Evolutionary conservation across 768 basidiomycete genomes (phyloP).

Genomic region (Podaxis sp.): DNA sequence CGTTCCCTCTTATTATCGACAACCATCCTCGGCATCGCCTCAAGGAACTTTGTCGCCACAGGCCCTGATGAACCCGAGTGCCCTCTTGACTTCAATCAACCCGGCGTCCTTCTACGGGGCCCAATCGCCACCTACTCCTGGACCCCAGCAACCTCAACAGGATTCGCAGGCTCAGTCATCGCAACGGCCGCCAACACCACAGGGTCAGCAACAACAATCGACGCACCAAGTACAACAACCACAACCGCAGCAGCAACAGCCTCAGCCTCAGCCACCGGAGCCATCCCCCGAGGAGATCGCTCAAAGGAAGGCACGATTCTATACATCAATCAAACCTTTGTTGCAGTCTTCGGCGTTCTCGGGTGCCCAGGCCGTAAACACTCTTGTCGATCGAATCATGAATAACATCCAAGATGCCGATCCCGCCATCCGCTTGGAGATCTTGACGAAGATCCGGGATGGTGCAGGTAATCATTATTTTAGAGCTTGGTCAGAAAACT

Average conservation of each 20-base stretch:
- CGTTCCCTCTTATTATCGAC: constrained; percentile 29
- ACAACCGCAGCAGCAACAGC: constrained; percentile 20
- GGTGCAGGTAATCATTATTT: constrained; percentile 86
- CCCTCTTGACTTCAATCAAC: constrained; percentile 49
- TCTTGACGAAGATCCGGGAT: constrained; percentile 79
- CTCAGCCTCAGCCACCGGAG: constrained; percentile 25
- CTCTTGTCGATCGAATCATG: constrained; percentile 57
- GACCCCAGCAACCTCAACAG: constrained; percentile 21
- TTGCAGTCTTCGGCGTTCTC: constrained; percentile 61
- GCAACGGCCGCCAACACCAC: constrained; percentile 16
- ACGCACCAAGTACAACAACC: constrained; percentile 9
- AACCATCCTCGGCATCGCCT: constrained; percentile 33
- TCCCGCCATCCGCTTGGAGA: constrained; percentile 63
- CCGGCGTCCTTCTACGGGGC: constrained; percentile 33
- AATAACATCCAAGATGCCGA: constrained; percentile 68
- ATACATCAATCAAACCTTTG: constrained; percentile 50
- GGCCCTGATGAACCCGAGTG: constrained; percentile 36
- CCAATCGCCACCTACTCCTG: constrained; percentile 18
- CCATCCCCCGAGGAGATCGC: constrained; percentile 40
- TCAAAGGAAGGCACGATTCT: constrained; percentile 56
- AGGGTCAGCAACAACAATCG: neutral
- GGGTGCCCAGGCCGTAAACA: constrained; percentile 65
- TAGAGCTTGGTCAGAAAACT: constrained; percentile 83
- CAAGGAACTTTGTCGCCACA: constrained; percentile 73
- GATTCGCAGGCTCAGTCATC: constrained; percentile 16